These are phyloP conservation scores for Poterioochromonas sp. DNA, from an alignment of 352 stramenopile species.

Conservation along the genomic window DNA sequence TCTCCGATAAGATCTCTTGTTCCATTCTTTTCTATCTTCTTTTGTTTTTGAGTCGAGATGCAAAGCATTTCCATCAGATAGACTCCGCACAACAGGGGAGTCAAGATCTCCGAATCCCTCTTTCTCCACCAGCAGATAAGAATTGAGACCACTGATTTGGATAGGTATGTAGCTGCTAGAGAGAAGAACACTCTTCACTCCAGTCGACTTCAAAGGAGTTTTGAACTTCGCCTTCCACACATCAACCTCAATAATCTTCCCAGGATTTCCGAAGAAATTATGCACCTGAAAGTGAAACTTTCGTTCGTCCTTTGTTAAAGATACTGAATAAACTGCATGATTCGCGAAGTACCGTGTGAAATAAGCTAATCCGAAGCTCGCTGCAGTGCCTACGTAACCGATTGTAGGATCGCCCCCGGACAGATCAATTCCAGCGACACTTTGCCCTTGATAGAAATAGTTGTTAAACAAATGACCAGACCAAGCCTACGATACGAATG, in stretches of 20 bases:
- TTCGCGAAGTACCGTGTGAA: neutral
- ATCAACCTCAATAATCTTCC: neutral
- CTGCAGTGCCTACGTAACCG: neutral
- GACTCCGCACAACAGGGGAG: too few species aligned
- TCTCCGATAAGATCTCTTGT: too few species aligned
- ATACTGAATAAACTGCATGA: neutral
- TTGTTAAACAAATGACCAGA: neutral
- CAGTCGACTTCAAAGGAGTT: too few species aligned
- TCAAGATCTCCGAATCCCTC: too few species aligned
- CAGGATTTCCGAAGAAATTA: neutral
- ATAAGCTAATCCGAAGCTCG: neutral
- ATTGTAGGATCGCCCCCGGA: neutral
- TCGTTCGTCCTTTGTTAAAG: neutral
- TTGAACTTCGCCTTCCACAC: too few species aligned
- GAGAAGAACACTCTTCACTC: too few species aligned
- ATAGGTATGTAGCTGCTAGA: too few species aligned
- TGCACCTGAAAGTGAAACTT: neutral
- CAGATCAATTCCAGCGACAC: neutral
- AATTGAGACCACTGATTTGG: too few species aligned
- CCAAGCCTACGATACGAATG: neutral
- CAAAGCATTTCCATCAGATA: too few species aligned
- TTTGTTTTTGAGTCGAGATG: too few species aligned
- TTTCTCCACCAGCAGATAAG: too few species aligned
- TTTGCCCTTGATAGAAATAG: neutral
- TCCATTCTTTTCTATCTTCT: too few species aligned